phyloP scores from a whole-genome alignment of 176 grass and related monocot genomes.

The Paspalum notatum region DNA sequence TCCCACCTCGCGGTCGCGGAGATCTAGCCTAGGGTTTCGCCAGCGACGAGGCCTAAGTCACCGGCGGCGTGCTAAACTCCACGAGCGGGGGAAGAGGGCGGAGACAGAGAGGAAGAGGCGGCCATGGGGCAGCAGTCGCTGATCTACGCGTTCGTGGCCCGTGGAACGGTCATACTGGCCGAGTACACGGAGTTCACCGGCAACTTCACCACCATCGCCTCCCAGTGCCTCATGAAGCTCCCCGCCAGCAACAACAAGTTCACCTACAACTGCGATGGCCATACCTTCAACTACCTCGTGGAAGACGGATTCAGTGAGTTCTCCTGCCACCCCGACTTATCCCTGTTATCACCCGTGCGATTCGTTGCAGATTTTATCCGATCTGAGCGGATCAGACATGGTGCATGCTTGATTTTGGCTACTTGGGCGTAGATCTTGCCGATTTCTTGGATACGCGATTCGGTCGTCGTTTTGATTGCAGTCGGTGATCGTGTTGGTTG shows the following conservation, averaged over 20 bases:
- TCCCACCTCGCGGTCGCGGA: slow-evolving; percentile 31
- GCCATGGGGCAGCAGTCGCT: slow-evolving; percentile 92
- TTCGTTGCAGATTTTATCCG: neutral
- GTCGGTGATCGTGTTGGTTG: neutral
- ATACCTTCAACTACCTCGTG: slow-evolving; percentile 95
- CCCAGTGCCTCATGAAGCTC: slow-evolving; percentile 89
- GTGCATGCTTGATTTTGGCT: neutral
- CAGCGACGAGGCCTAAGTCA: slow-evolving; percentile 10
- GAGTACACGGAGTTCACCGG: slow-evolving; percentile 96
- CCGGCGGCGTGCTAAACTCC: slow-evolving; percentile 14
- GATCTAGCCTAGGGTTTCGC: slow-evolving; percentile 41
- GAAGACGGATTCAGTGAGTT: slow-evolving; percentile 90
- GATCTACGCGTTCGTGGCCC: slow-evolving; percentile 95
- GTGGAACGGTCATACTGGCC: slow-evolving; percentile 84
- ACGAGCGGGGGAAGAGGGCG: neutral
- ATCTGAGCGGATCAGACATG: slow-evolving; percentile 16
- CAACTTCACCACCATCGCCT: slow-evolving; percentile 95
- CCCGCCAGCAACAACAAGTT: slow-evolving; percentile 96
- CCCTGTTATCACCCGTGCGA: neutral
- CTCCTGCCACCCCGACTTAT: neutral
- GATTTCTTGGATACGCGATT: slow-evolving; percentile 1
- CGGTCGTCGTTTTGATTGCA: neutral
- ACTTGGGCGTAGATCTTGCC: slow-evolving; percentile 22
- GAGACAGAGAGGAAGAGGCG: neutral
- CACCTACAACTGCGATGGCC: slow-evolving; percentile 91